Base-by-base conservation (phyloP, 2,329 filamentous ascomycete genomes). In the Hymenoscyphus linearis region DNA sequence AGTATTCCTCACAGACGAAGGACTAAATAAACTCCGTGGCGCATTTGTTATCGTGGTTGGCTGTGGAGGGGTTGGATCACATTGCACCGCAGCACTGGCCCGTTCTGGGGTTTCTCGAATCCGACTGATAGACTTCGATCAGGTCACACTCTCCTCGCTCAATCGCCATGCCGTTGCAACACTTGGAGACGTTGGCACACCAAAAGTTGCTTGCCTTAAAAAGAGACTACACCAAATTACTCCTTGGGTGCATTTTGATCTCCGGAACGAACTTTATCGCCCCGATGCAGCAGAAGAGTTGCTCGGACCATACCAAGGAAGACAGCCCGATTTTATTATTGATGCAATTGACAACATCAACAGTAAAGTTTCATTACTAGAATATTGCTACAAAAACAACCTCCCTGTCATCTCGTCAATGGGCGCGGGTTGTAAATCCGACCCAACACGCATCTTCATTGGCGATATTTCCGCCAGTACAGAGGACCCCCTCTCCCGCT, bases 341-440 rank as follows among this genome's bases (percentile, higher is more conserved):
- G 95, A 99, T 75, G 96, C 93, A 25, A 99, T 99, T 67, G 95
- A 99, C 75, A 98, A 99, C 72, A 98, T 99, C 65, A 91, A 96
- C 57, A 96, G 91, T 59, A 99, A 99, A 77, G 93, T 99, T 2
- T 89, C 88, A 18, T 78, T 99, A 59, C 80, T 99, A 47, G 87
- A 91, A 70, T 96, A 96, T 76, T 99, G 95, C 76, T 82, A 93
- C 72, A 83, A 86, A 63, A 83, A 91, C 71, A 80, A 82, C 1
- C 79, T 98, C 27, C 88, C 86, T 0, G 91, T 99, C 31, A 93
- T 99, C 64, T 95, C 91, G 16, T 90, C 91, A 35, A 98, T 98
- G 93, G 95, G 95, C 0, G 95, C 95, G 0, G 95, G 92, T 0
- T 97, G 91, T 76, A 99, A 98, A 79, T 93, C 90, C 53, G 85